A percentile compares a stretch with the other conserved stretches of the same genome.
These are phyloP conservation scores for Leccinum pachyderme DNA, from an alignment of 1,284 basidiomycete genomes.

Conservation along the genomic window DNA sequence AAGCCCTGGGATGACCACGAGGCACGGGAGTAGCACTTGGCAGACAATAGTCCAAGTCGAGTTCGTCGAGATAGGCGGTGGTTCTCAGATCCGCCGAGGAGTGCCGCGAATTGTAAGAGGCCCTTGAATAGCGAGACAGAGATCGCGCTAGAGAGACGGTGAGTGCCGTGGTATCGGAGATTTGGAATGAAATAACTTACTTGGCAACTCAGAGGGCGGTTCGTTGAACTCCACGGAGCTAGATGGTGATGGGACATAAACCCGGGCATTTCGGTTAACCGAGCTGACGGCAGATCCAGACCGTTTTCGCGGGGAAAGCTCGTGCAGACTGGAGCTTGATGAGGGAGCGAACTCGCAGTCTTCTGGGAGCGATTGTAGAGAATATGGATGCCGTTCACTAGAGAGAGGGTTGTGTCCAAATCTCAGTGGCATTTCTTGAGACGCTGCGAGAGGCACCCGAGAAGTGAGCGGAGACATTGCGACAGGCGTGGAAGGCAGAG, in stretches of 20 bases:
- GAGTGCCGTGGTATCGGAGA: background rate
- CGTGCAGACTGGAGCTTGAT: conserved; percentile 9
- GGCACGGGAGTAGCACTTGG: conserved; percentile 36
- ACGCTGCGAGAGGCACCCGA: conserved; percentile 30
- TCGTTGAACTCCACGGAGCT: conserved; percentile 9
- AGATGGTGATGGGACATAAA: conserved; percentile 20
- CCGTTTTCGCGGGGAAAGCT: conserved; percentile 2
- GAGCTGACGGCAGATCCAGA: conserved; percentile 13
- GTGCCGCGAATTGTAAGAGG: conserved; percentile 22
- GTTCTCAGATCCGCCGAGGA: conserved; percentile 23
- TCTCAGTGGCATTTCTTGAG: conserved; percentile 40
- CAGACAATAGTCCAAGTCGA: conserved; percentile 42
- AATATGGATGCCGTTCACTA: conserved; percentile 25
- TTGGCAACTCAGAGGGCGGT: conserved; percentile 2
- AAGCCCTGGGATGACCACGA: conserved; percentile 39
- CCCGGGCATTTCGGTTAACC: conserved; percentile 17
- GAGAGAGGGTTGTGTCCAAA: conserved; percentile 50
- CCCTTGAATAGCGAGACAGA: conserved; percentile 20
- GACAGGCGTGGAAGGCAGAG: conserved; percentile 22
- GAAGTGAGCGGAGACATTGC: conserved; percentile 13
- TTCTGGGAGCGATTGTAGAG: conserved; percentile 51
- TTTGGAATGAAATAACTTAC: conserved; percentile 12
- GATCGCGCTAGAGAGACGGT: conserved; percentile 16
- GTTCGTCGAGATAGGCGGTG: conserved; percentile 36
- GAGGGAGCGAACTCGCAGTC: conserved; percentile 39